Evolutionary conservation across 352 stramenopile genomes (phyloP).

Genomic region (Aphanomyces stellatus): DNA sequence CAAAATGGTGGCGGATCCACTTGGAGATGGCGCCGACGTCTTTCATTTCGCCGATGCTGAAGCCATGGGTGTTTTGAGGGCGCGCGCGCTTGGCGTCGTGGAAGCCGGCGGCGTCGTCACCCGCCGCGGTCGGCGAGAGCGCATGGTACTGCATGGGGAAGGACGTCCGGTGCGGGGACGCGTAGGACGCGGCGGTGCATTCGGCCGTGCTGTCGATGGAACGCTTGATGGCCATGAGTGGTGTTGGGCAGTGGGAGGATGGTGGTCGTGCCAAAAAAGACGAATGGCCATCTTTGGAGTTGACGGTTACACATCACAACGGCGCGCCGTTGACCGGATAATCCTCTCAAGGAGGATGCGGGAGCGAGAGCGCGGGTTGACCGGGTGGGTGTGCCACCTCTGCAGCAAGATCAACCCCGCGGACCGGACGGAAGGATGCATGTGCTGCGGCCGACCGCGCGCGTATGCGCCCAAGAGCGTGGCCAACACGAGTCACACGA

Average conservation of each 20-base stretch:
- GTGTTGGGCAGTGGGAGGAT: too few relatives aligned
- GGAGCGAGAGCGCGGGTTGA: not conserved
- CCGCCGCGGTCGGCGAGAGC: not conserved
- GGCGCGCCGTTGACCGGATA: not conserved
- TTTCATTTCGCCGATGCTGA: slow-evolving; percentile 17
- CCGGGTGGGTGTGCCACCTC: slow-evolving; percentile 16
- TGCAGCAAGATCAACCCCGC: slow-evolving; percentile 17
- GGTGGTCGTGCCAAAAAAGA: too few relatives aligned
- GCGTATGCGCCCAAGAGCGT: slow-evolving; percentile 6
- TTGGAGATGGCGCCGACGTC: slow-evolving; percentile 10
- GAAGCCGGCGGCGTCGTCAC: not conserved
- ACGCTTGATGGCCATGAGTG: slow-evolving; percentile 16
- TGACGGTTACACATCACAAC: too few relatives aligned
- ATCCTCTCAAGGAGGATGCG: not conserved
- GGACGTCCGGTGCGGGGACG: not conserved
- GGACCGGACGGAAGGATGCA: not conserved
- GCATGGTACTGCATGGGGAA: not conserved
- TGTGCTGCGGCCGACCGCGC: slow-evolving; percentile 12
- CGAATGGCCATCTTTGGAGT: not conserved
- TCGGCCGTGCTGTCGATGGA: not conserved
- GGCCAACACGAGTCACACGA: not conserved
- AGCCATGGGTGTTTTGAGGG: slow-evolving; percentile 10
- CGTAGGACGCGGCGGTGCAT: not conserved
- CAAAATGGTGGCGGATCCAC: slow-evolving; percentile 15
- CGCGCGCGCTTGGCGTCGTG: slow-evolving; percentile 1